Evolutionary conservation across 768 basidiomycete genomes (phyloP), one percentile per base, ranked within the genome.

Genomic region (Collybia sp.): DNA sequence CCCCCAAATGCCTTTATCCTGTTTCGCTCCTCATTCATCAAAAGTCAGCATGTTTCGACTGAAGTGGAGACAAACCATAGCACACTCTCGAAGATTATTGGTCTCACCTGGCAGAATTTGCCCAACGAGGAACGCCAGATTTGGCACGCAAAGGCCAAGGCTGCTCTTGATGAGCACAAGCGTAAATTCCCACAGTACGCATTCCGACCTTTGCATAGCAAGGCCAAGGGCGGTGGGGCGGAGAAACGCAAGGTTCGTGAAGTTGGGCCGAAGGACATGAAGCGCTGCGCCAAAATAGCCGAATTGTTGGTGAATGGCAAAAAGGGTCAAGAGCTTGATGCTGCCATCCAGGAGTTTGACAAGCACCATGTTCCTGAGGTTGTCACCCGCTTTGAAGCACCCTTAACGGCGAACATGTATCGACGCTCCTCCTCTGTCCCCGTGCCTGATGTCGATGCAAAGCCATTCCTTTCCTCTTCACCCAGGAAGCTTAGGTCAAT

Each of bases 1-100:
- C 88, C 88, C 1, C 85, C 88, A 2, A 90, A 91, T 57, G 88
- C 88, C 18, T 91, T 91, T 68, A 91, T 90, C 58, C 76, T 91
- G 56, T 91, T 90, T 72, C 83, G 88, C 50, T 86, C 85, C 0
- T 82, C 83, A 0, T 89, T 89, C 65, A 86, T 89, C 62, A 86
- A 85, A 67, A 76, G 71, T 54, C 82, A 86, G 55, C 84, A 85
- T 54, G 85, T 90, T 52, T 81, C 85, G 8, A 78, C 83, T 6
- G 80, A 76, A 43, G 82, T 89, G 49, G 88, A 90, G 70, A 85
- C 85, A 25, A 88, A 85, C 60, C 88, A 88, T 66, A 84, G 82
- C 54, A 88, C 88, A 3, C 70, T 90, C 13, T 88, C 86, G 12
- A 89, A 88, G 76, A 90, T 88, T 58, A 86, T 89, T 49, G 88